These are phyloP conservation scores for Colletotrichum agaves DNA, from an alignment of 2,329 filamentous ascomycete species.

Conservation along the genomic window DNA sequence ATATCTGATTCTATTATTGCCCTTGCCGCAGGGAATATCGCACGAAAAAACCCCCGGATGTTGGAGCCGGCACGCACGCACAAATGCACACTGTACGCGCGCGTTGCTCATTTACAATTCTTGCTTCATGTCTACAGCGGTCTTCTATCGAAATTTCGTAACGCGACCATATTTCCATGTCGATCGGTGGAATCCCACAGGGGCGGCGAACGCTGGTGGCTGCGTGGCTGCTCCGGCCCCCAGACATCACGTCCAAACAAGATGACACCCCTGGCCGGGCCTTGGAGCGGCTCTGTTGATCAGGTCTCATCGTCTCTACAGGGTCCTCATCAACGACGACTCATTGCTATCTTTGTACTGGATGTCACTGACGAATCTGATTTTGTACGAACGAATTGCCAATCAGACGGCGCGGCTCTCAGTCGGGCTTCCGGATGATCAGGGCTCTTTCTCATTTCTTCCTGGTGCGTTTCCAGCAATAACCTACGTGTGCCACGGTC, in stretches of 20 bases:
- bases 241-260: constrained; percentile 23
- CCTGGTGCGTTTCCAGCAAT: constrained; percentile 17
- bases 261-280: constrained; percentile 24
- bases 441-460: constrained; percentile 31
- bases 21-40: background rate
- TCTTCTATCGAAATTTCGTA: constrained; percentile 24
- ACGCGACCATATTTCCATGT: constrained; percentile 15
- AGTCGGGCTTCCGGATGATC: constrained; percentile 24
- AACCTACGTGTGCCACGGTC: constrained; percentile 29
- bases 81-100: too few species aligned
- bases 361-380: constrained; percentile 4
- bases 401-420: constrained; percentile 17
- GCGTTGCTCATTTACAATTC: background rate
- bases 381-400: constrained; percentile 8
- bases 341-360: constrained; percentile 22
- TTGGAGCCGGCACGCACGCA: background rate
- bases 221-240: constrained; percentile 21
- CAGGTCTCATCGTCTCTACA: constrained; percentile 34
- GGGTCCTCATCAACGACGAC: constrained; percentile 18
- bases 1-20: constrained; percentile 1
- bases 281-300: constrained; percentile 35
- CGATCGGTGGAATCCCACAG: constrained; percentile 27
- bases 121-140: constrained; percentile 3
- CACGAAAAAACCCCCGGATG: background rate
- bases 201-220: constrained; percentile 2